phyloP scores from a whole-genome alignment of 306 rosid species.

The Hippophae gyantsensis region DNA sequence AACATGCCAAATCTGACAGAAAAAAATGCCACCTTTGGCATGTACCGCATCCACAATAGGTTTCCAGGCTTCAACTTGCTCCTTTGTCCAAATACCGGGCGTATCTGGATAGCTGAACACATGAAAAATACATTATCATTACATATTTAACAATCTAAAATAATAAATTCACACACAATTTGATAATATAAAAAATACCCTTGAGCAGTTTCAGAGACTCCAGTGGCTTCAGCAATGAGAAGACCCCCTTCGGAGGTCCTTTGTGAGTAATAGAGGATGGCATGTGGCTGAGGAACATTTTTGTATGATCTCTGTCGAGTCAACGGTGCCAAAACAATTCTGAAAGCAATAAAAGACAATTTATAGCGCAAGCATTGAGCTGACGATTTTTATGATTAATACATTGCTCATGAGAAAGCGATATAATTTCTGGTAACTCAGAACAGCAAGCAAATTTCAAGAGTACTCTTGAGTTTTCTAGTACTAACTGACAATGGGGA shows the following conservation, averaged over 20 bases:
- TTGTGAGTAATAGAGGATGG: conserved; percentile 23
- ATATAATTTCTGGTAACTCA: neutral
- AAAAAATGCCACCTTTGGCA: conserved; percentile 34
- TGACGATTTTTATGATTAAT: neutral
- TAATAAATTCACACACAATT: neutral
- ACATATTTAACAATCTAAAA: too few species aligned
- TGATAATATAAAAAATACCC: conserved; percentile 10
- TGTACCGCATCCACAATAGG: conserved; percentile 45
- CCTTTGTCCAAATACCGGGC: conserved; percentile 42
- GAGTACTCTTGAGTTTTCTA: too few species aligned
- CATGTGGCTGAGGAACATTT: conserved; percentile 24
- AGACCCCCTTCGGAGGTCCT: conserved; percentile 26
- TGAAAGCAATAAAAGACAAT: neutral
- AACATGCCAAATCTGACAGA: conserved; percentile 36
- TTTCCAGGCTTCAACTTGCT: conserved; percentile 49
- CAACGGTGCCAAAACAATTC: conserved; percentile 28
- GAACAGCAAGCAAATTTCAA: too few species aligned
- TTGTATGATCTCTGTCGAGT: conserved; percentile 19
- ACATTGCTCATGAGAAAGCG: neutral
- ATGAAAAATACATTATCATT: neutral
- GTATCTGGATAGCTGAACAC: conserved; percentile 19
- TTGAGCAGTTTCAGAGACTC: conserved; percentile 21
- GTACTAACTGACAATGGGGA: too few species aligned
- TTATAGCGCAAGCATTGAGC: neutral
- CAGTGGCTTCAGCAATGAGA: conserved; percentile 23